These are phyloP conservation scores for Agrostemma githago DNA, from an alignment of 148 eudicot genomes.

Conservation along the genomic window DNA sequence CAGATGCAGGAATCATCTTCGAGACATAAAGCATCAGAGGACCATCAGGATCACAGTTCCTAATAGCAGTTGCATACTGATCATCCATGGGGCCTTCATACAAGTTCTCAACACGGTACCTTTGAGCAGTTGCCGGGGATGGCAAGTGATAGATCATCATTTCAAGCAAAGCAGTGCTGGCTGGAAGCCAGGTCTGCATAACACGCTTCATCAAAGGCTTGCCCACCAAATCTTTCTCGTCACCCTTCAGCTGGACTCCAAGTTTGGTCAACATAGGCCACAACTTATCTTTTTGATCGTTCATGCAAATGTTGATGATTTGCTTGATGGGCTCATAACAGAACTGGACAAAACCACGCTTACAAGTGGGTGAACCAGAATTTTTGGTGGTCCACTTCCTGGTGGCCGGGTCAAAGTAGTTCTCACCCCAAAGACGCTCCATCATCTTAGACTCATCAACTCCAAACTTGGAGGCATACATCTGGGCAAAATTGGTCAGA, in stretches of 20 bases:
- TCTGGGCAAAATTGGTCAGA: constrained; percentile 40
- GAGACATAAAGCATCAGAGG: constrained; percentile 36
- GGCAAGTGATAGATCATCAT: constrained; percentile 81
- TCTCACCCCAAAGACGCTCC: constrained; percentile 67
- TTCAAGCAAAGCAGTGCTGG: constrained; percentile 60
- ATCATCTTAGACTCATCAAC: constrained; percentile 60
- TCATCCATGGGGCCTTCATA: constrained; percentile 50
- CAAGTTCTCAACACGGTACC: constrained; percentile 45
- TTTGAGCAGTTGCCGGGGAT: constrained; percentile 59
- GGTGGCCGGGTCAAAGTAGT: constrained; percentile 37
- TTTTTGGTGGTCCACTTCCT: constrained; percentile 39
- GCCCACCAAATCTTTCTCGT: constrained; percentile 58
- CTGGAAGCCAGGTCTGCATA: constrained; percentile 51
- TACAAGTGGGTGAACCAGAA: constrained; percentile 28
- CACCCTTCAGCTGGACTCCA: constrained; percentile 34
- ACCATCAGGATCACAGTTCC: constrained; percentile 24
- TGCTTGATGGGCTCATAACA: constrained; percentile 43
- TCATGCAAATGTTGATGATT: constrained; percentile 31
- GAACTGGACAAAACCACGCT: constrained; percentile 43
- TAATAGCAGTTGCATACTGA: constrained; percentile 25
- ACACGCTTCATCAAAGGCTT: constrained; percentile 47
- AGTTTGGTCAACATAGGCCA: constrained; percentile 59
- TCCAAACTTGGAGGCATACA: constrained; percentile 40
- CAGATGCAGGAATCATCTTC: constrained; percentile 63
- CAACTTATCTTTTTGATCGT: constrained; percentile 46